Evolutionary conservation across 1,284 basidiomycete species (phyloP).

Genomic region (Coniferiporia sulphurascens): DNA sequence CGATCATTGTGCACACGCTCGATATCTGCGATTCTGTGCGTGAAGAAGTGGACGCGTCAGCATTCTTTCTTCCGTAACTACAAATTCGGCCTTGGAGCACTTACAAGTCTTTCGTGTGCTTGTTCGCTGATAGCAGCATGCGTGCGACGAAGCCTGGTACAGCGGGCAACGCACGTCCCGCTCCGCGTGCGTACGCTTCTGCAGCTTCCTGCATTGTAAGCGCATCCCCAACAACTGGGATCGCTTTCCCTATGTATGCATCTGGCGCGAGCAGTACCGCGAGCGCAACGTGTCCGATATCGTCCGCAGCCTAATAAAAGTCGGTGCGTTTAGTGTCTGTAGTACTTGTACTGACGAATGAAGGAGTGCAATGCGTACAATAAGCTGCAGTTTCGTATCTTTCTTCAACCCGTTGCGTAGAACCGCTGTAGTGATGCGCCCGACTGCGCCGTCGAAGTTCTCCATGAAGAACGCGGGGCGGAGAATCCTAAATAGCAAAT

Average conservation of each 20-base stretch:
- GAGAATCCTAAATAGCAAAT: conserved; percentile 27
- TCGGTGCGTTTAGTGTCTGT: not conserved
- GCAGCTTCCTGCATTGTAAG: conserved; percentile 29
- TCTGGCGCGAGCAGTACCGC: conserved; percentile 32
- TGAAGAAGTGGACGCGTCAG: not conserved
- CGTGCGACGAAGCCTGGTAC: conserved; percentile 29
- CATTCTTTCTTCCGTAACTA: not conserved
- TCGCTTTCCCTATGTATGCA: conserved; percentile 25
- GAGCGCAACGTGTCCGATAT: conserved; percentile 35
- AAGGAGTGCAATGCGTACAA: conserved; percentile 28
- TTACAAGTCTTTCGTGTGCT: conserved; percentile 30
- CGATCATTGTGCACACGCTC: conserved; percentile 29
- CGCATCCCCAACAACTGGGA: conserved; percentile 31
- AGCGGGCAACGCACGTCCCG: conserved; percentile 29
- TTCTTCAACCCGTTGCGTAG: conserved; percentile 31
- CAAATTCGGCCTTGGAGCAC: conserved; percentile 17
- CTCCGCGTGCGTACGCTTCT: conserved; percentile 30
- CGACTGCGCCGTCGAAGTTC: conserved; percentile 36
- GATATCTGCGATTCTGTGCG: conserved; percentile 28
- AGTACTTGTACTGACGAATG: not conserved
- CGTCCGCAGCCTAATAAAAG: conserved; percentile 28
- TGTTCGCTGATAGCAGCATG: conserved; percentile 28
- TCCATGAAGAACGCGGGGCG: conserved; percentile 38
- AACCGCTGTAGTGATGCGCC: conserved; percentile 31
- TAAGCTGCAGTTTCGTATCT: conserved; percentile 31